phyloP scores from a whole-genome alignment of 2,329 filamentous ascomycete genomes.

The Penicillium italicum region DNA sequence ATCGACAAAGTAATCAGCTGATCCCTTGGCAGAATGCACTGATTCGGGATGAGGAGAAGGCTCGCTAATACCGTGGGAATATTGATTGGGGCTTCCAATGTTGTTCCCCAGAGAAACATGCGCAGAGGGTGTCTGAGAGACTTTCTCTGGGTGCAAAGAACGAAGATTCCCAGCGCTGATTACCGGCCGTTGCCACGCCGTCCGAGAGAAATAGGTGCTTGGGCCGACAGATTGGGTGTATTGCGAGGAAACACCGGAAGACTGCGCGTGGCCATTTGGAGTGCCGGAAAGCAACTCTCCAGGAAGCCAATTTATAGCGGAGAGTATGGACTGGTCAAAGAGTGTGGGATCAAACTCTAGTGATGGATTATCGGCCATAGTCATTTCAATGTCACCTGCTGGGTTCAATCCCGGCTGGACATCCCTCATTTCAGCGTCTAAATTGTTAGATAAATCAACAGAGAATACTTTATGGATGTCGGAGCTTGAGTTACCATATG shows the following conservation, averaged over 20 bases:
- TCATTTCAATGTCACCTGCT: slow-evolving; percentile 19
- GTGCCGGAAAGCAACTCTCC: slow-evolving; percentile 28
- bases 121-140: slow-evolving; percentile 20
- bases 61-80: slow-evolving; percentile 22
- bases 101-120: slow-evolving; percentile 19
- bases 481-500: slow-evolving; percentile 14
- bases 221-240: slow-evolving; percentile 16
- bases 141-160: slow-evolving; percentile 16
- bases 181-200: slow-evolving; percentile 30
- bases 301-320: slow-evolving; percentile 40
- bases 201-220: slow-evolving; percentile 18
- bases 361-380: slow-evolving; percentile 15
- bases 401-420: slow-evolving; percentile 9
- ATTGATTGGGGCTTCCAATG: slow-evolving; percentile 19
- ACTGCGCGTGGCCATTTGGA: slow-evolving; percentile 12
- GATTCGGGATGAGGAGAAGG: slow-evolving; percentile 22
- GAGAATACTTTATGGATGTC: slow-evolving; percentile 12
- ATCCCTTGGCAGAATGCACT: slow-evolving; percentile 20
- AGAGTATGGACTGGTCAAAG: slow-evolving; percentile 27
- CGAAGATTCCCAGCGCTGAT: slow-evolving; percentile 15
- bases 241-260: slow-evolving; percentile 14
- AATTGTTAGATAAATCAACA: not conserved
- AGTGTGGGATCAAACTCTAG: slow-evolving; percentile 27
- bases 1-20: slow-evolving; percentile 30
- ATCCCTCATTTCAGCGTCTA: slow-evolving; percentile 10